Evolutionary conservation across 306 rosid genomes (phyloP).

Genomic region (Comarum palustre): DNA sequence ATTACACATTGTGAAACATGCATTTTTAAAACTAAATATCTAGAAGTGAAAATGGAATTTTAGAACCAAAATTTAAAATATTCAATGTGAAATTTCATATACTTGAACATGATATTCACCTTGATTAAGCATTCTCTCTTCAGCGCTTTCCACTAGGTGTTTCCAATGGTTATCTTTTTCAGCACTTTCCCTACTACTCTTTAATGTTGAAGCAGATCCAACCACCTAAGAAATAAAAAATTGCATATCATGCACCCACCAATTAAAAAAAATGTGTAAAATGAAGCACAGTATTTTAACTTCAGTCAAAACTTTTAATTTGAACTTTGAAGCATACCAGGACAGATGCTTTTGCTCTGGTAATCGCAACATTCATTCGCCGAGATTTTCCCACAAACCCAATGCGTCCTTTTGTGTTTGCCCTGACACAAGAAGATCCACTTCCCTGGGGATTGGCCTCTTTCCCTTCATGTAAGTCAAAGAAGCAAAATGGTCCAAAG

Average conservation of each 20-base stretch:
- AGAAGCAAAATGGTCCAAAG: constrained; percentile 88
- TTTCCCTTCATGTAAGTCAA: constrained; percentile 72
- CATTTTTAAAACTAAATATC: background rate
- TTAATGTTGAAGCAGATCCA: constrained; percentile 84
- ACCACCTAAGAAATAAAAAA: constrained; percentile 55
- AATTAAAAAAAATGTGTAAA: background rate
- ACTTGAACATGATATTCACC: constrained; percentile 41
- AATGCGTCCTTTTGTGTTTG: constrained; percentile 60
- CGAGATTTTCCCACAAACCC: constrained; percentile 79
- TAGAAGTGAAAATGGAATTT: background rate
- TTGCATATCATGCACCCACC: background rate
- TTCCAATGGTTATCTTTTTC: constrained; percentile 46
- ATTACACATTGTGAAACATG: background rate
- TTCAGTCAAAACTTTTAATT: constrained; percentile 15
- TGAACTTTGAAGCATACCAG: constrained; percentile 58
- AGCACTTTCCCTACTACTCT: constrained; percentile 33
- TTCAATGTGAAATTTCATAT: background rate
- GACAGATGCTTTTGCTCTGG: constrained; percentile 88
- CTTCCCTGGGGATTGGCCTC: constrained; percentile 51
- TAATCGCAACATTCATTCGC: constrained; percentile 91
- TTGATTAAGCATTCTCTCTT: constrained; percentile 52
- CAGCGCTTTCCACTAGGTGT: constrained; percentile 80
- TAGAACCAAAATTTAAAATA: background rate
- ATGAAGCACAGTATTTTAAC: background rate
- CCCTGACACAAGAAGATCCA: constrained; percentile 70